phyloP scores from a whole-genome alignment of 2,329 filamentous ascomycete genomes.

The Microascus cirrosus region DNA sequence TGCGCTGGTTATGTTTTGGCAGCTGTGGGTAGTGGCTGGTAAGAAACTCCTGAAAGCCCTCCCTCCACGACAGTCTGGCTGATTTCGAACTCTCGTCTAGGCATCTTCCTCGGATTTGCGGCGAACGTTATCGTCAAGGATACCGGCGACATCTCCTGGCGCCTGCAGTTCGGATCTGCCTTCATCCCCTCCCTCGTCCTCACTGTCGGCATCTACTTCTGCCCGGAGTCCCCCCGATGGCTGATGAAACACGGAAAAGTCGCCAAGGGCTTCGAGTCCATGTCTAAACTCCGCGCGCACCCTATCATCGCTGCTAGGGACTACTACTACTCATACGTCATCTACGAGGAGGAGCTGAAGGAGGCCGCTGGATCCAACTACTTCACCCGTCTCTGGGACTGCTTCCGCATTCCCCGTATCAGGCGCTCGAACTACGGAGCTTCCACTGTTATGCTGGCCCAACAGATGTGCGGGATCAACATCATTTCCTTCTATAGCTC shows the following conservation, averaged over 20 bases:
- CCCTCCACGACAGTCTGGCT: neutral
- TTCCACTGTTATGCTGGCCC: constrained; percentile 7
- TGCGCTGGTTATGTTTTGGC: constrained; percentile 42
- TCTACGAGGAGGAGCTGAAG: constrained; percentile 6
- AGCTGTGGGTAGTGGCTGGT: constrained; percentile 19
- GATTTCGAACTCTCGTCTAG: constrained; percentile 7
- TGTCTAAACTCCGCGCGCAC: constrained; percentile 17
- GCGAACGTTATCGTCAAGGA: constrained; percentile 43
- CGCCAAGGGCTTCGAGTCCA: constrained; percentile 42
- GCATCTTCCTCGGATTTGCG: constrained; percentile 36
- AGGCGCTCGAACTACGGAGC: constrained; percentile 7
- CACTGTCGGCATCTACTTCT: constrained; percentile 46
- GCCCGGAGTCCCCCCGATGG: constrained; percentile 53
- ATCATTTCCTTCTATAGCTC: constrained; percentile 20
- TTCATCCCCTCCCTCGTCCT: constrained; percentile 41
- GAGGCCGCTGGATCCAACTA: constrained; percentile 1
- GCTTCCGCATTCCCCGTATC: constrained; percentile 6
- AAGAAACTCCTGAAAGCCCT: neutral
- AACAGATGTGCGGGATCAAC: constrained; percentile 3
- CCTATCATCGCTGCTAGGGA: constrained; percentile 10
- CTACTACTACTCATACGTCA: constrained; percentile 8
- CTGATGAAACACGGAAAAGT: constrained; percentile 52
- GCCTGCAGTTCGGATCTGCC: constrained; percentile 51
- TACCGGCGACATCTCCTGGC: constrained; percentile 41
- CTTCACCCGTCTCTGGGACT: constrained; percentile 6